A percentile compares a stretch with the other conserved stretches of the same genome.
These are phyloP conservation scores for Picochlorum sp. DNA, from an alignment of 139 green algal species.

Conservation along the genomic window DNA sequence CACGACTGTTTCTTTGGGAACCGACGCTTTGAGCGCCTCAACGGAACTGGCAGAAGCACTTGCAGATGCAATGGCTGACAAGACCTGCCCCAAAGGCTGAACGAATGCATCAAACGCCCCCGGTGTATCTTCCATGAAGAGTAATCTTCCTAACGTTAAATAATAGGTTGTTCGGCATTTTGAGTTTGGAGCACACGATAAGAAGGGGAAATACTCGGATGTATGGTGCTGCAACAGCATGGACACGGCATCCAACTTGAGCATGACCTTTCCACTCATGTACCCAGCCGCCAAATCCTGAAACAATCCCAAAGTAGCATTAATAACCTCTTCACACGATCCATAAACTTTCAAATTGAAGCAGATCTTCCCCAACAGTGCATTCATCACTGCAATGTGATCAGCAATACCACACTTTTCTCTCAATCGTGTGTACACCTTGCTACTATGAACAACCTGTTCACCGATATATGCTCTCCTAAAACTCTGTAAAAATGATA, in stretches of 20 bases:
- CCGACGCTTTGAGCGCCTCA: constrained; percentile 35
- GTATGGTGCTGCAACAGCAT: constrained; percentile 84
- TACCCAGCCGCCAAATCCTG: constrained; percentile 88
- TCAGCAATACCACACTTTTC: constrained; percentile 77
- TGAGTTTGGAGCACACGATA: constrained; percentile 67
- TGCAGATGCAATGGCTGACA: constrained; percentile 35
- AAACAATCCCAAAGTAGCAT: constrained; percentile 84
- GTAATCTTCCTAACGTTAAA: constrained; percentile 77
- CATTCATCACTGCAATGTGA: constrained; percentile 68
- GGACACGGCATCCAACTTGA: constrained; percentile 83
- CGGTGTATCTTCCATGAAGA: constrained; percentile 94
- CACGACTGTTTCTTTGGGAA: constrained; percentile 57
- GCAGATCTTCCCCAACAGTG: constrained; percentile 85
- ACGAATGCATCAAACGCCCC: constrained; percentile 87
- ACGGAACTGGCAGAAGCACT: constrained; percentile 29
- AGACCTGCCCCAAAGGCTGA: constrained; percentile 69
- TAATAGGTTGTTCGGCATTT: constrained; percentile 91
- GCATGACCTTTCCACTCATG: constrained; percentile 95
- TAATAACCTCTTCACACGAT: constrained; percentile 73
- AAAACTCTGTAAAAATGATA: constrained; percentile 95
- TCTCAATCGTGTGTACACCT: constrained; percentile 79
- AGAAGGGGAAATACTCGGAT: constrained; percentile 72
- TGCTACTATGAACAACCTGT: constrained; percentile 91
- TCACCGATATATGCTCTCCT: constrained; percentile 89
- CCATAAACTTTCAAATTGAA: constrained; percentile 82